Evolutionary conservation across 305 asterid species (phyloP).

Genomic region (Fraxinus dipetala): DNA sequence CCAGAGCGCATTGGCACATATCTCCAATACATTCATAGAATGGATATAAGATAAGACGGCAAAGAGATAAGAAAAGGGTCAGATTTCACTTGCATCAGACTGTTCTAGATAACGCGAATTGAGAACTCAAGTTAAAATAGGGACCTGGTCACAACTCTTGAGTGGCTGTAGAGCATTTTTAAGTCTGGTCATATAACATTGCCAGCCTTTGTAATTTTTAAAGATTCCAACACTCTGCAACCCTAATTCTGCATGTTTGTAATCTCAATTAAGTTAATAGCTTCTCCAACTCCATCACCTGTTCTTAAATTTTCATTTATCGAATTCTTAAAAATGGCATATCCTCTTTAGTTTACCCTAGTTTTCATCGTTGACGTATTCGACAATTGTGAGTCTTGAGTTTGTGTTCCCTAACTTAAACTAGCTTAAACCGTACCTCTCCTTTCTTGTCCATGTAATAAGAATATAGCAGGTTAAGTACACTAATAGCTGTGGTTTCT

Average conservation of each 20-base stretch:
- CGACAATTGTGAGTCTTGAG: not conserved
- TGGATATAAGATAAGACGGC: not conserved
- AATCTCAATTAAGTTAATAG: not conserved
- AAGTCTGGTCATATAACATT: not conserved
- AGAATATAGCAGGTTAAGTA: not conserved
- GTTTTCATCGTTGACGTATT: not conserved
- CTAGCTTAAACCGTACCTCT: not conserved
- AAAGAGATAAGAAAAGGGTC: not conserved
- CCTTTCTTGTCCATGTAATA: not conserved
- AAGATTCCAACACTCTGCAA: not conserved
- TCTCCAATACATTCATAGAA: slow-evolving; percentile 1
- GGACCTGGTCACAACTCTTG: slow-evolving; percentile 4
- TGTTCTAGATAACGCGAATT: not conserved
- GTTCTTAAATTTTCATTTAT: not conserved
- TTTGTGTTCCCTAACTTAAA: not conserved
- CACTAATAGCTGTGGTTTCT: not conserved
- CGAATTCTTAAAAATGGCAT: not conserved
- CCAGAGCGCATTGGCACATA: not conserved
- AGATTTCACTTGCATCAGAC: slow-evolving; percentile 4
- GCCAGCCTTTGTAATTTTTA: not conserved
- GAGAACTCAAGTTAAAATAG: not conserved
- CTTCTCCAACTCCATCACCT: not conserved
- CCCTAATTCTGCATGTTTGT: not conserved
- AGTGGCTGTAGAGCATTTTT: not conserved
- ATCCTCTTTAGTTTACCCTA: not conserved